Base-by-base conservation (phyloP, 1,284 basidiomycete genomes). In the Fomitopsis palustris region DNA sequence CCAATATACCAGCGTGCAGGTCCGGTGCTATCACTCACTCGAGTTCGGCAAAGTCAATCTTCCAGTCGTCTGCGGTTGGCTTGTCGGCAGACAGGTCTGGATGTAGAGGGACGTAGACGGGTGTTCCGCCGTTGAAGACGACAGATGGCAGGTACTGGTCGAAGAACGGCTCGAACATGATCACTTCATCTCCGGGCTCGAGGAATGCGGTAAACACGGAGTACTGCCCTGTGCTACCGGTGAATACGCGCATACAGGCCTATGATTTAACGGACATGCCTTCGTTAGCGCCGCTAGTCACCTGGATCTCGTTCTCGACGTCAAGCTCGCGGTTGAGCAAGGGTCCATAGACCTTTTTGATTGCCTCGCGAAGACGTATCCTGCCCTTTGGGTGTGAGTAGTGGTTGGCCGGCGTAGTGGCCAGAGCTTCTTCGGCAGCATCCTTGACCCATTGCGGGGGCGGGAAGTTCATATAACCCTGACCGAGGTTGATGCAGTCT, bases 131-230 rank as follows among this genome's bases (percentile, higher is more conserved):
- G 69, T 97, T 95, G 83, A 97, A 97, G 27, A 87, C 92, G 58
- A 97, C 87, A 9, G 92, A 93, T 38, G 94, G 90, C 62, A 92
- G 84, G 77, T 98, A 99, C 74, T 99, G 97, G 72, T 98, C 96
- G 70, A 98, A 98, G 81, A 95, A 96, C 5, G 94, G 96, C 77
- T 99, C 97, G 70, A 99, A 96, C 82, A 98, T 88, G 73, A 99
- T 96, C 61, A 99, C 97, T 75, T 98, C 96, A 72, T 99, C 97
- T 8, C 90, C 95, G 38, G 85, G 80, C 63, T 96, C 87, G 52
- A 95, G 75, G 77, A 96, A 96, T 0, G 96, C 95, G 21, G 86
- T 83, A 67, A 96, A 88, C 58, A 94, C 90, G 54, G 94, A 87
- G 73, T 95, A 98, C 78, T 94, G 91, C 23, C 95, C 95, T 21